Evolutionary conservation across 2,329 filamentous ascomycete species (phyloP), one percentile per base, ranked within the genome.

Genomic region (Aspergillus versicolor): DNA sequence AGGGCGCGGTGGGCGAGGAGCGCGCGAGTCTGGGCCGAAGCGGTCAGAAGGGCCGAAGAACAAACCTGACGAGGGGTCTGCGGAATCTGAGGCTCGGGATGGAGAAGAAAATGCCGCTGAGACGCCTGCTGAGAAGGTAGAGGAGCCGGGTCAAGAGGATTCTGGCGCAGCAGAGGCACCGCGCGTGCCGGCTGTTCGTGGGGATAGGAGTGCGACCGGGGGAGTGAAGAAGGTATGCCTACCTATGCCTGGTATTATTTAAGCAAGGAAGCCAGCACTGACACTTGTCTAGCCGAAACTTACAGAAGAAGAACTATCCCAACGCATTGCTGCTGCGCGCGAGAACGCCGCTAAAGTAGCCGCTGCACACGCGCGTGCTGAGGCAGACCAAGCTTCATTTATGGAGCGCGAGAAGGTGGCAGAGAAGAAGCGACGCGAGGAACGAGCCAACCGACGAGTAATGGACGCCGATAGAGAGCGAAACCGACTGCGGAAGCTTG

Each of bases 311-410:
- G 82, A 89, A 69, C 78, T 89, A 7, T 80, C 79, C 3, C 82
- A 81, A 45, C 84, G 84, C 59, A 82, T 89, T 58, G 84, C 82
- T 7, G 78, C 79, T 37, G 88, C 87, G 64, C 81, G 81, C 60
- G 79, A 86, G 62, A 83, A 86, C 56, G 88, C 87, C 52, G 82
- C 81, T 5, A 79, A 82, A 49, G 78, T 84, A 13, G 79, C 80
- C 8, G 84, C 83, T 8, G 84, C 84, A 0, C 85, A 89, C 66
- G 83, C 82, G 1, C 80, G 85, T 24, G 85, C 85, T n/a, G 84
- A 88, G 74, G 85, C 84, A n/a, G 87, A 89, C 62, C 81, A 83
- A 53, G 85, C 84, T 3, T 82, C 81, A 0, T 88, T 87, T 67
- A 79, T 85, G 42, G 80, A 85, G 56, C 80, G 85, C n/a, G 86